Conservation (phyloP, 75 land plant species). For the Picea glauca region DNA sequence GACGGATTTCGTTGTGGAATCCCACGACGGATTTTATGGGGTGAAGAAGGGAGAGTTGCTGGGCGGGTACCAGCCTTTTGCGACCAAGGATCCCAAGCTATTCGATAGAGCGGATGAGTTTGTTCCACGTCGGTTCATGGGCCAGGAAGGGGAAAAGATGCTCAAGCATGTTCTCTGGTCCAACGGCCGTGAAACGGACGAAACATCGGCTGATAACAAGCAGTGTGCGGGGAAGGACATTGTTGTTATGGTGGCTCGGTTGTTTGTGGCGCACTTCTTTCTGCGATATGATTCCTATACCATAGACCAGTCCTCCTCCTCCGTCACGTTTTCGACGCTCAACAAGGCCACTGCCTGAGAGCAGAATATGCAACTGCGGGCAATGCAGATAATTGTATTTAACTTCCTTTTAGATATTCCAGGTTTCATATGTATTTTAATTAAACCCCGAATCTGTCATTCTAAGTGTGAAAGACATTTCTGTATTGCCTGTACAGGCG, state of each 20-base stretch:
- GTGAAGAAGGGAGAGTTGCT: conserved; percentile 55
- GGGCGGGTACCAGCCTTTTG: conserved; percentile 24
- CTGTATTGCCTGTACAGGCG: no score
- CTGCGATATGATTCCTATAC: conserved; percentile 60
- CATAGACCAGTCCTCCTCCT: conserved; percentile 11
- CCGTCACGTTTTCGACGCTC: not conserved
- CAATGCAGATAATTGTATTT: no score
- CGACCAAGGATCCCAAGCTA: no score
- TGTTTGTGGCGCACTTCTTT: conserved; percentile 65
- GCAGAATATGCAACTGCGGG: no score
- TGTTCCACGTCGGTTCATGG: conserved; percentile 60
- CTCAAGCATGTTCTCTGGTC: conserved; percentile 73
- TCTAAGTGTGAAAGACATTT: no score
- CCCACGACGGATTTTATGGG: conserved; percentile 27
- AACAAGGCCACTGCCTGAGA: not conserved
- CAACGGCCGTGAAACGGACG: conserved; percentile 73
- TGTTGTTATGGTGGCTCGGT: conserved; percentile 49
- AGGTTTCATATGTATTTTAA: no score
- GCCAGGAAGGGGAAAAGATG: conserved; percentile 55
- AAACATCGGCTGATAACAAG: conserved; percentile 54
- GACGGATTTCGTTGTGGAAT: conserved; percentile 21
- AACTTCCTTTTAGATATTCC: no score
- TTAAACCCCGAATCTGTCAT: no score
- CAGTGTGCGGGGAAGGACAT: conserved; percentile 92
- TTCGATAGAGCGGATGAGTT: conserved; percentile 14